These are phyloP conservation scores for Sanghuangporus sanghuang DNA, from an alignment of 1,284 basidiomycete species.

Conservation along the genomic window DNA sequence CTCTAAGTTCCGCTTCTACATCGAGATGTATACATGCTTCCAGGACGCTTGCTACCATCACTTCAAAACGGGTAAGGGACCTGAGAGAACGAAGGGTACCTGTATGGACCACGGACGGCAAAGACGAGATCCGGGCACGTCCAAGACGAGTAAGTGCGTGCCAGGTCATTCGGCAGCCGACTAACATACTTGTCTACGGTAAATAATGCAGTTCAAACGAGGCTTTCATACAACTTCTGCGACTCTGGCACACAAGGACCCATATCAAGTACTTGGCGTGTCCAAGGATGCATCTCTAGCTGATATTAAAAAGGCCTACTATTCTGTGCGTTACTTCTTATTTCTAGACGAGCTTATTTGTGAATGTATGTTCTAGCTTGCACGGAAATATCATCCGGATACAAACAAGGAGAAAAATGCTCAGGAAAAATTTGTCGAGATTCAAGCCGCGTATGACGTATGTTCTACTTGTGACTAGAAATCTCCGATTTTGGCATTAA, in stretches of 20 bases:
- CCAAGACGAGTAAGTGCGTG: slow-evolving; percentile 14
- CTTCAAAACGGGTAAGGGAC: background rate
- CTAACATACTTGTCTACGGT: background rate
- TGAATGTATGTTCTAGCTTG: slow-evolving; percentile 55
- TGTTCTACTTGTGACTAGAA: slow-evolving; percentile 27
- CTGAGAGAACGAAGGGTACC: slow-evolving; percentile 4
- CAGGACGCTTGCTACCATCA: slow-evolving; percentile 11
- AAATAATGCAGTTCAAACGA: slow-evolving; percentile 43
- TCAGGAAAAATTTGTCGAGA: slow-evolving; percentile 93
- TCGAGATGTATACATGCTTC: background rate
- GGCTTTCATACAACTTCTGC: slow-evolving; percentile 67
- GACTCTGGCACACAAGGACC: slow-evolving; percentile 69
- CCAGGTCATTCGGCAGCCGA: background rate
- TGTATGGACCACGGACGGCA: slow-evolving; percentile 1
- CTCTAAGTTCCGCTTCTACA: background rate
- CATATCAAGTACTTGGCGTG: slow-evolving; percentile 89
- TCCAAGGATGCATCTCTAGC: slow-evolving; percentile 76
- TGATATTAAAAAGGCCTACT: slow-evolving; percentile 98
- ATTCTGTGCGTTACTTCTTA: slow-evolving; percentile 58
- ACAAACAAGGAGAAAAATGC: slow-evolving; percentile 92
- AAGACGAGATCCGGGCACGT: slow-evolving; percentile 7
- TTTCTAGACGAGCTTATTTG: background rate
- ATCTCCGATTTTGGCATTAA: slow-evolving; percentile 11
- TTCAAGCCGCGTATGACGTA: slow-evolving; percentile 96
- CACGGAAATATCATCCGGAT: slow-evolving; percentile 97